Conservation (phyloP, 805 yeast genomes). For the Starmerella etchellsii region DNA sequence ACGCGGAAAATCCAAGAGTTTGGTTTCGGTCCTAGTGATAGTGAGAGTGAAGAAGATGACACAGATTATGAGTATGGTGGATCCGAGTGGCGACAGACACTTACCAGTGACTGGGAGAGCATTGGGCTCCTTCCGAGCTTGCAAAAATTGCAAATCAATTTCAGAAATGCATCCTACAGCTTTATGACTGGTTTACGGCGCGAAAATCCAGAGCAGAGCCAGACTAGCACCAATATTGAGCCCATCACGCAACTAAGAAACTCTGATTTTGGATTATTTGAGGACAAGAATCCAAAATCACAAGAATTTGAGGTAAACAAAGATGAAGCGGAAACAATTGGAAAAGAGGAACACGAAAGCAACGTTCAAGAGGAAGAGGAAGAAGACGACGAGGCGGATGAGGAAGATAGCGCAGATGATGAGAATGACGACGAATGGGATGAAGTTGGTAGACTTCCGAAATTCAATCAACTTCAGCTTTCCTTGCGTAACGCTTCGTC, state of each 20-base stretch:
- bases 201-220: not conserved
- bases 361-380: constrained; percentile 3
- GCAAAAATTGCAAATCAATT: constrained; percentile 14
- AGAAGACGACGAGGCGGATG: constrained; percentile 6
- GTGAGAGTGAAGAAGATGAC: constrained; percentile 1
- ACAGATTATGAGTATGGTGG: not conserved
- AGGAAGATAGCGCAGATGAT: constrained; percentile 4
- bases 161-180: constrained; percentile 13
- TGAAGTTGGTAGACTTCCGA: constrained; percentile 17
- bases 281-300: no score
- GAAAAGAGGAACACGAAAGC: constrained; percentile 5
- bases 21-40: constrained; percentile 8
- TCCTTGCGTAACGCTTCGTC: constrained; percentile 15
- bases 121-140: constrained; percentile 16
- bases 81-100: not conserved
- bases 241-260: not conserved
- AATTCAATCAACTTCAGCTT: constrained; percentile 15
- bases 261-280: no score
- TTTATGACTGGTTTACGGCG: constrained; percentile 14
- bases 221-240: not conserved
- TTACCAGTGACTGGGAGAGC: constrained; percentile 13
- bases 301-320: no score
- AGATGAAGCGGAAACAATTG: no score
- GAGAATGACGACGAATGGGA: constrained; percentile 15
- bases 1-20: constrained; percentile 11